These are phyloP conservation scores for Terfezia claveryi DNA, from an alignment of 495 filamentous ascomycete species.

Conservation along the genomic window DNA sequence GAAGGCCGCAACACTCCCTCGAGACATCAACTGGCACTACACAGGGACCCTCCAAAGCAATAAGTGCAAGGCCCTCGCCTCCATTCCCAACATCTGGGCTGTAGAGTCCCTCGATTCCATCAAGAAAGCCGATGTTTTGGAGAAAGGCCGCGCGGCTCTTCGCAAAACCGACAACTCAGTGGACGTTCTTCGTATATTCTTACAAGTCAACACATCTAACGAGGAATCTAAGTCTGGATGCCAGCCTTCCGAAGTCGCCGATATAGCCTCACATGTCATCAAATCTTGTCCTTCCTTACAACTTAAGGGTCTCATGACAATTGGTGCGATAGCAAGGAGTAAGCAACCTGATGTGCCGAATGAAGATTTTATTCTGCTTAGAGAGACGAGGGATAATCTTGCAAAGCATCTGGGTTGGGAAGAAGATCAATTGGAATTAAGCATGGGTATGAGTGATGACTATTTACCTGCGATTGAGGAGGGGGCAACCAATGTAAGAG, in stretches of 20 bases:
- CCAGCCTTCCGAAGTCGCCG: conserved; percentile 37
- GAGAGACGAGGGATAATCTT: conserved; percentile 43
- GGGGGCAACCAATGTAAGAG: conserved; percentile 83
- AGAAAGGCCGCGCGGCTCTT: conserved; percentile 48
- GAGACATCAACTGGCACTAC: conserved; percentile 78
- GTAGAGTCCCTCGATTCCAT: conserved; percentile 71
- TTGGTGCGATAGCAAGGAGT: conserved; percentile 75
- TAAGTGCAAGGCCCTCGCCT: conserved; percentile 71
- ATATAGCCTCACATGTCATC: conserved; percentile 42
- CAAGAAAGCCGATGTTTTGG: conserved; percentile 66
- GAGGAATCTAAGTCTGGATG: conserved; percentile 71
- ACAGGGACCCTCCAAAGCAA: conserved; percentile 61
- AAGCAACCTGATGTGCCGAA: conserved; percentile 60
- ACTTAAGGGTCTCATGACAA: conserved; percentile 82
- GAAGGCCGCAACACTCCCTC: conserved; percentile 60
- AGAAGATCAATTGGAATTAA: conserved; percentile 28
- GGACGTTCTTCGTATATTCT: conserved; percentile 35
- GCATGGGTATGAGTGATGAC: conserved; percentile 78
- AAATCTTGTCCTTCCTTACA: conserved; percentile 48
- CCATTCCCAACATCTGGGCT: conserved; percentile 74
- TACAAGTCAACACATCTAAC: conserved; percentile 89
- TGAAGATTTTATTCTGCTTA: conserved; percentile 60
- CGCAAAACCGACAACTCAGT: conserved; percentile 19
- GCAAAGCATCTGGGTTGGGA: conserved; percentile 23
- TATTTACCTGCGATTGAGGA: conserved; percentile 70